Percentiles rank a stretch among this genome's conserved stretches.
Conservation (phyloP, 495 filamentous ascomycete genomes). For the Margaritispora aquatica region DNA sequence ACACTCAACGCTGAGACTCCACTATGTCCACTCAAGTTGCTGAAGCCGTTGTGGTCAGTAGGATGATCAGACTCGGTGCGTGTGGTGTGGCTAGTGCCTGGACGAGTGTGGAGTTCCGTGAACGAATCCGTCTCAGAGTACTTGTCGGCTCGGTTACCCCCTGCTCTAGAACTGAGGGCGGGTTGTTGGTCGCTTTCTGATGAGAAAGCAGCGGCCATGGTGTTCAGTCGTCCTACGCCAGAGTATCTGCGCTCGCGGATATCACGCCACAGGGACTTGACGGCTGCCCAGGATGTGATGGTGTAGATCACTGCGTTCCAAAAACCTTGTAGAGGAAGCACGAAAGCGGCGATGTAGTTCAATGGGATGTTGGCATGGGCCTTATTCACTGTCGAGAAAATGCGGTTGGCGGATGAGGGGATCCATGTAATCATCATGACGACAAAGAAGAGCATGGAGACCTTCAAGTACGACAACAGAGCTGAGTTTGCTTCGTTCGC, state of each 20-base stretch:
- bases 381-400: constrained; percentile 58
- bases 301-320: constrained; percentile 82
- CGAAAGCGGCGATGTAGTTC: constrained; percentile 64
- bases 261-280: constrained; percentile 12
- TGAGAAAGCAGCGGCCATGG: not conserved
- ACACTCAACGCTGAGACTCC: too few species aligned
- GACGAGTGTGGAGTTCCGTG: constrained; percentile 6
- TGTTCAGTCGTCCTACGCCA: not conserved
- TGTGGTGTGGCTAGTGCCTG: not conserved
- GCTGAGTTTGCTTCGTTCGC: constrained; percentile 36
- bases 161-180: not conserved
- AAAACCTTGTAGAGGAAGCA: constrained; percentile 80
- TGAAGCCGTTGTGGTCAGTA: not conserved
- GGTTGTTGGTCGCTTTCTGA: not conserved
- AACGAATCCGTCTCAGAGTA: constrained; percentile 3
- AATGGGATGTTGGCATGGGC: constrained; percentile 49
- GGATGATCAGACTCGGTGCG: too few species aligned
- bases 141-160: not conserved
- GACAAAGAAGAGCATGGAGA: constrained; percentile 79
- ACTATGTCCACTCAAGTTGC: not conserved
- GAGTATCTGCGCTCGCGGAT: not conserved
- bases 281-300: constrained; percentile 50
- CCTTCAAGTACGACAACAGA: constrained; percentile 76
- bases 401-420: constrained; percentile 72
- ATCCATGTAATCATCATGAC: constrained; percentile 82